Percentiles rank a stretch among this genome's conserved stretches.
Evolutionary conservation across 192 early-diverging fungal genomes (phyloP).

Genomic region (Pecoramyces ruminantium): DNA sequence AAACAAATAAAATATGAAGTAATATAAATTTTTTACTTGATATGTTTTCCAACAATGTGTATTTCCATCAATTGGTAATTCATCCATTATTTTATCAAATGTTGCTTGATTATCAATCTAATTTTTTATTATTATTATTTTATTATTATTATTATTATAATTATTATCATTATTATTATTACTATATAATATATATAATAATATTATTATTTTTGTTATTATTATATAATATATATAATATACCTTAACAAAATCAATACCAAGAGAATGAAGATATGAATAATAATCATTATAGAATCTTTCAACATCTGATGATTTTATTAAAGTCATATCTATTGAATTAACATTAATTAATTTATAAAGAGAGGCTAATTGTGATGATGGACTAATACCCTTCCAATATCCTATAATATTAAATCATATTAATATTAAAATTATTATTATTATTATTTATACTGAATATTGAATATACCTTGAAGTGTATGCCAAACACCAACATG

Average conservation of each 20-base stretch:
- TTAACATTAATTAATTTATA: not conserved
- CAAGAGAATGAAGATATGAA: not conserved
- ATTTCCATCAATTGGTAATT: not conserved
- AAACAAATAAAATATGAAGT: not conserved
- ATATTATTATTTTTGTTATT: no score
- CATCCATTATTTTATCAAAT: not conserved
- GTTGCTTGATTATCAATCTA: not conserved
- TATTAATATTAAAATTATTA: no score
- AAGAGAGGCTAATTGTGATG: not conserved
- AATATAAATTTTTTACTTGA: not conserved
- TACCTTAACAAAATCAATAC: not conserved
- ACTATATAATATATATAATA: no score
- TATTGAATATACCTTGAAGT: not conserved
- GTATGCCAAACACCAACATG: not conserved
- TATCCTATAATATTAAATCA: not conserved
- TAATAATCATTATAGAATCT: not conserved
- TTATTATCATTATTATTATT: no score
- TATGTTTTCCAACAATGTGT: not conserved
- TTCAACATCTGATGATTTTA: not conserved
- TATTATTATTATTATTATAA: no score
- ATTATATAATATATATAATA: no score
- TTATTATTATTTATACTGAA: no score
- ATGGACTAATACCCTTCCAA: not conserved
- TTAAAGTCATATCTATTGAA: not conserved
- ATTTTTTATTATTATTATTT: no score